Conservation (phyloP, 1,284 basidiomycete species). For the Tylopilus sp. region DNA sequence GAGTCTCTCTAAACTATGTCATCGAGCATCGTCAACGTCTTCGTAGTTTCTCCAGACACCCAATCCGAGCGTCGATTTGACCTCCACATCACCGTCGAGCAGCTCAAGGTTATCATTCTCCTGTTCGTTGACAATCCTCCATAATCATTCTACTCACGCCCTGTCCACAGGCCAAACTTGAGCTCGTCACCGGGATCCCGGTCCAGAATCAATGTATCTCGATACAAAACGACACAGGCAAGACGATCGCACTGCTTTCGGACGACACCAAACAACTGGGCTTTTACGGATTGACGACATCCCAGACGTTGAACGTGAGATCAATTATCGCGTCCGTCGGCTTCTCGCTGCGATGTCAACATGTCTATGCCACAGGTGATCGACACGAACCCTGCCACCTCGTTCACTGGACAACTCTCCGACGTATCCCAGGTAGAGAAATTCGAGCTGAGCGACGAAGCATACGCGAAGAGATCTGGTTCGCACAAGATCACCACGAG, state of each 20-base stretch:
- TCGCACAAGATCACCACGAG: conserved; percentile 7
- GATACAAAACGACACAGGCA: conserved; percentile 57
- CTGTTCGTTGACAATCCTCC: too few species aligned
- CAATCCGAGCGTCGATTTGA: conserved; percentile 82
- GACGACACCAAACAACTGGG: conserved; percentile 68
- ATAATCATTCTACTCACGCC: not conserved
- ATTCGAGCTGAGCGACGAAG: conserved; percentile 82
- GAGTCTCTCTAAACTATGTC: conserved; percentile 40
- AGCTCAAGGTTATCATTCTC: conserved; percentile 66
- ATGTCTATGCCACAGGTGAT: conserved; percentile 51
- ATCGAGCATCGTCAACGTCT: conserved; percentile 59
- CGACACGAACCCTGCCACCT: conserved; percentile 70
- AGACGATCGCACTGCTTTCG: conserved; percentile 51
- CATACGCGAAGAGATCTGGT: conserved; percentile 81
- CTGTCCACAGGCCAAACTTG: conserved; percentile 68
- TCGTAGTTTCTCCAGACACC: conserved; percentile 81
- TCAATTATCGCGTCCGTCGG: not conserved
- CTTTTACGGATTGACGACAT: conserved; percentile 66
- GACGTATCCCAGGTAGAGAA: conserved; percentile 88
- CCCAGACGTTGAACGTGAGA: conserved; percentile 70
- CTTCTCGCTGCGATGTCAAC: not conserved
- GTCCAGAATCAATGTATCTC: conserved; percentile 64
- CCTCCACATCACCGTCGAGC: conserved; percentile 62
- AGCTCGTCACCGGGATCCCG: conserved; percentile 87
- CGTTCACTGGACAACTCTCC: conserved; percentile 74